Base-by-base conservation (phyloP, 2,329 filamentous ascomycete genomes). In the Aspergillus chevalieri region DNA sequence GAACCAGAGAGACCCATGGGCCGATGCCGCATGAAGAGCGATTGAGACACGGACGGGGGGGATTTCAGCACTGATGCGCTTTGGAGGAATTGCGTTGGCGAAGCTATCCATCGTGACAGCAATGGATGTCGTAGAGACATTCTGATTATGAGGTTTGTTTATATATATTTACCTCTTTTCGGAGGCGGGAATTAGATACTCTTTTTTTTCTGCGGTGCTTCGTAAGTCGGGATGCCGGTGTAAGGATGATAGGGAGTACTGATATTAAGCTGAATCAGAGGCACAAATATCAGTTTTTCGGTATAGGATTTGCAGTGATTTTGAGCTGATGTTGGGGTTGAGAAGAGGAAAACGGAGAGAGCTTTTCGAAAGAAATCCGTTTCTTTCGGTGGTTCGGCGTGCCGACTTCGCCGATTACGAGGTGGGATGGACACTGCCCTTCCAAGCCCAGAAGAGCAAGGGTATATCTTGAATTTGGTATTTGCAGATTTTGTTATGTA, bases 81-180 rank as follows among this genome's bases (percentile, higher is more conserved):
- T 15, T 43, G 41, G 34, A 42, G 34, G 17, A 28, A 33, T 44
- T 24, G 12, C 28, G 44, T 24, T 24, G 48, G 41, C 21, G 17
- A 12, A 3, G 15, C 10, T 12, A 41, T 6, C 38, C 38, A 41
- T 41, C 38, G 38, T 21, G 38, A 50, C 26, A 57, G 34, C 17
- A 48, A 47, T n/a, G 47, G 21, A 17, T 47, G 43, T 28, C 45
- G 52, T 15, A 53, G 47, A 22, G 45, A 42, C 56, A 57, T 57
- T 17, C 7, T 36, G 7, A 28, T 28, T 22, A 22, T 19, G 17
- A 44, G 26, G 24, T 10, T 8, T 26, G 24, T 2, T 15, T 28
- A 47, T 39, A 41, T 33, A 39, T 30, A 44, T 14, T 26, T 8
- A n/a, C 17, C n/a, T 38, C 9, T 38, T 8, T 38, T 17, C 6